These are phyloP conservation scores for Wickerhamiella kurtzmanii DNA, from an alignment of 805 yeast species.

Conservation along the genomic window DNA sequence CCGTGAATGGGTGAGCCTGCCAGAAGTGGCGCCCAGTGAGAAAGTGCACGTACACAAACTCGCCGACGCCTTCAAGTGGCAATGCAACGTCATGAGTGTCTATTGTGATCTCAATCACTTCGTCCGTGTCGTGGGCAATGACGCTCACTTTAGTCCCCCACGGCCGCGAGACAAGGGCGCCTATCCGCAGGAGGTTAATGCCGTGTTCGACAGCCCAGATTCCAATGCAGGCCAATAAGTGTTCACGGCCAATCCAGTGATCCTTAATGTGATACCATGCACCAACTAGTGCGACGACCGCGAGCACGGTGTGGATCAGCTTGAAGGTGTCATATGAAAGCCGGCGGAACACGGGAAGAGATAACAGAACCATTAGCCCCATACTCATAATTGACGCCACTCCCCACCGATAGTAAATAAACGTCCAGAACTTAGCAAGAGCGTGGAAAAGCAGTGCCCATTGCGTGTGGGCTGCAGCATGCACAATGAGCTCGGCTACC, in stretches of 20 bases:
- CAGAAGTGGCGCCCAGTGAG: slow-evolving; percentile 31
- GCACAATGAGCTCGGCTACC: slow-evolving; percentile 31
- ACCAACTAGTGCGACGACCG: slow-evolving; percentile 33
- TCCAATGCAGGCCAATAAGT: slow-evolving; percentile 35
- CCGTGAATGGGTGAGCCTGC: slow-evolving; percentile 63
- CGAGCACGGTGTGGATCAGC: slow-evolving; percentile 40
- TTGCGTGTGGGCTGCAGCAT: slow-evolving; percentile 23
- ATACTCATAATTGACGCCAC: slow-evolving; percentile 26
- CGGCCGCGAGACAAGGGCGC: slow-evolving; percentile 34
- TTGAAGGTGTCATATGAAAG: slow-evolving; percentile 45
- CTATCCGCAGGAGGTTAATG: slow-evolving; percentile 39
- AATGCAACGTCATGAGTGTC: slow-evolving; percentile 34
- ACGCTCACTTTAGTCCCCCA: slow-evolving; percentile 9
- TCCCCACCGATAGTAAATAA: slow-evolving; percentile 16
- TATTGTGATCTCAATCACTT: slow-evolving; percentile 19
- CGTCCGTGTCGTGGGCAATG: slow-evolving; percentile 7
- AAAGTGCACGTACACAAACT: slow-evolving; percentile 39
- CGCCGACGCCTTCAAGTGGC: slow-evolving; percentile 35
- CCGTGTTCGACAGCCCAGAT: slow-evolving; percentile 58
- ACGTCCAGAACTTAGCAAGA: slow-evolving; percentile 15
- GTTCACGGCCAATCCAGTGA: slow-evolving; percentile 28
- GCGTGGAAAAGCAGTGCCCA: slow-evolving; percentile 20
- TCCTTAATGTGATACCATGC: slow-evolving; percentile 39
- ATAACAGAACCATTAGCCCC: slow-evolving; percentile 31
- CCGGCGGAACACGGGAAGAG: slow-evolving; percentile 38